Base-by-base conservation (phyloP, 75 land plant genomes). In the Pinus taeda region DNA sequence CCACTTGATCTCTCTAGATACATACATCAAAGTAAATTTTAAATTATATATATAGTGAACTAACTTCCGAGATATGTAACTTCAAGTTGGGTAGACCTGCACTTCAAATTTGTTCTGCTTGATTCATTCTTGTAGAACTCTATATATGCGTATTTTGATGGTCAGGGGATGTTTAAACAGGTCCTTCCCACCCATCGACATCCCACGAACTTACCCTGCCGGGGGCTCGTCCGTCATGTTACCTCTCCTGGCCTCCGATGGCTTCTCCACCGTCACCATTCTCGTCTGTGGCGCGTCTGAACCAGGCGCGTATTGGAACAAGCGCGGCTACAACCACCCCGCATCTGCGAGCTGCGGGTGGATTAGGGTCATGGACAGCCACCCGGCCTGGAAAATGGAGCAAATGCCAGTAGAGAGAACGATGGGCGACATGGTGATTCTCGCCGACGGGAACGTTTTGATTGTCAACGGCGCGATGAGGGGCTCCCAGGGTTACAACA, bases 401-500 rank as follows among this genome's bases (percentile, higher is more conserved):
- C 26, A 63, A 45, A 83, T 83, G 85, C 85, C 85, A 1, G 20
- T 83, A 3, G n/a, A 45, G 7, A 57, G 85, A 15, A 60, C 59
- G 22, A 83, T 83, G 85, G 85, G 85, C 3, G 85, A 83, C 49
- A 83, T 83, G 85, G 58, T 83, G 18, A 57, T 83, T 11, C 80
- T 83, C 15, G 84, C 85, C 17, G 57, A 73, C 15, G 74, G 24
- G 0, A 24, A 72, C 15, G 60, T 83, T 0, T 53, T 83, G 22
- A 66, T 83, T 30, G 71, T 82, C 70, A 83, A 83, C 37, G 84
- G 84, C 14, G 84, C 84, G 6, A 22, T 0, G 37, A 75, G 60
- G 21, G 85, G 85, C 3, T 75, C 21, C 22, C 80, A 79, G 30
- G 80, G 80, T 3, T 79, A 57, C 17, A 56, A n/a, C 12, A 6